A percentile compares a stretch with the other conserved stretches of the same genome.
These are phyloP conservation scores for Pistacia atlantica DNA, from an alignment of 345 rosid species.

Conservation along the genomic window DNA sequence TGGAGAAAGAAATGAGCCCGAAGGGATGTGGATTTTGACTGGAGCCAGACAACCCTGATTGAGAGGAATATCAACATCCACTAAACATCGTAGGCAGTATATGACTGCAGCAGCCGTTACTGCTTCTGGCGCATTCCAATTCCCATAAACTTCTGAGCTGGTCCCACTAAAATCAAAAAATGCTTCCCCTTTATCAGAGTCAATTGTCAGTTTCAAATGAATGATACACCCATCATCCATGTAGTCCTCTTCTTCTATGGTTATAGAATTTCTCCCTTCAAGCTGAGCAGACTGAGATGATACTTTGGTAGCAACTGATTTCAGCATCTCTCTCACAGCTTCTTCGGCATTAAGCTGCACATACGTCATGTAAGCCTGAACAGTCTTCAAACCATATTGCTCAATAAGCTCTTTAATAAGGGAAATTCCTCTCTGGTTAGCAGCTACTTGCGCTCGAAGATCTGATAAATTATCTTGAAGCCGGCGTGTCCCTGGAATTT, in stretches of 20 bases:
- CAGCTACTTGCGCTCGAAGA: constrained; percentile 96
- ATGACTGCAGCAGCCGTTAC: constrained; percentile 95
- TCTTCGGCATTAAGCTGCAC: constrained; percentile 92
- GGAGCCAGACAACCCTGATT: constrained; percentile 97
- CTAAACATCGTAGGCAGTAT: constrained; percentile 88
- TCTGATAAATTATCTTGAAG: constrained; percentile 93
- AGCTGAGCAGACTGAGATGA: constrained; percentile 37
- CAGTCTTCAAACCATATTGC: constrained; percentile 81
- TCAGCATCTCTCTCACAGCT: constrained; percentile 96
- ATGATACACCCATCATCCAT: constrained; percentile 95
- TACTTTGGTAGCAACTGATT: constrained; percentile 68
- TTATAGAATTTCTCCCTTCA: constrained; percentile 36
- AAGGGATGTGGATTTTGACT: constrained; percentile 71
- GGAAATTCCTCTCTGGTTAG: constrained; percentile 89
- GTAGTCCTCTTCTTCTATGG: constrained; percentile 81
- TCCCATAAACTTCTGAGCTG: constrained; percentile 90
- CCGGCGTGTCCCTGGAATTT: constrained; percentile 82
- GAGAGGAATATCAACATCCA: constrained; percentile 89
- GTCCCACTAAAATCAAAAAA: constrained; percentile 85
- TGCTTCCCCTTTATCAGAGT: constrained; percentile 78
- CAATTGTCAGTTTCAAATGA: constrained; percentile 73
- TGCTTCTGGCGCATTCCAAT: constrained; percentile 99
- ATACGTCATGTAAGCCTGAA: constrained; percentile 90
- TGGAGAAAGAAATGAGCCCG: constrained; percentile 88
- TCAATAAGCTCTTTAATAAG: constrained; percentile 87